Base-by-base conservation (phyloP, 2,329 filamentous ascomycete genomes). In the Epichloe brachyelytri region DNA sequence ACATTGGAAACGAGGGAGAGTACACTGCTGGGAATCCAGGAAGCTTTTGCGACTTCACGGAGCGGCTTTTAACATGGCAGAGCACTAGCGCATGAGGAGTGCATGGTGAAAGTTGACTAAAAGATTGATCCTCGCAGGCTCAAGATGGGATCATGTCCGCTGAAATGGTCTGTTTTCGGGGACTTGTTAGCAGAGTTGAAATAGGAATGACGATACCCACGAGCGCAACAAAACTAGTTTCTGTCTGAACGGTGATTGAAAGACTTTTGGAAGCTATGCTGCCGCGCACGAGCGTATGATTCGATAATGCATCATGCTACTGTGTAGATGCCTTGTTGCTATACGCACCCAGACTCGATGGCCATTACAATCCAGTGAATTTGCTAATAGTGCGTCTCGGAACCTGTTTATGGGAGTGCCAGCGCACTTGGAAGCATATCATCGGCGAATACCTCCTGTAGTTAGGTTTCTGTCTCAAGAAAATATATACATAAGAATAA, bases 201-300 rank as follows among this genome's bases (percentile, higher is more conserved):
- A 49, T 40, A 34, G 39, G 17, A 41, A 17, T 49, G 36, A 52
- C 40, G 46, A 52, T 52, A 52, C 50, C 50, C 46, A 52, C 40
- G 46, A 48, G 20, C 36, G 15, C n/a, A 49, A 34, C n/a, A 15
- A 36, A 11, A 26, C 4, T 52, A 34, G 22, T 22, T 10, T 38
- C 17, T 34, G 33, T 37, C n/a, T 22, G 4, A 11, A 39, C 2
- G 10, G 36, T 22, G 45, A 39, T 5, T 30, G 8, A 19, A 38
- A 20, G 11, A 17, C 15, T 11, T 8, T 46, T 8, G 43, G 2
- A 20, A 37, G 17, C 17, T 10, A 36, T 10, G 12, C 1, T 41
- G 12, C 8, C 8, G 17, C 17, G 17, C 33, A 14, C 17, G 30
- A 30, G 30, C 30, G 30, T 10, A 30, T 30, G 30, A 30, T 30